phyloP scores from a whole-genome alignment of 129 eudicot species.

The Escallonia rubra region DNA sequence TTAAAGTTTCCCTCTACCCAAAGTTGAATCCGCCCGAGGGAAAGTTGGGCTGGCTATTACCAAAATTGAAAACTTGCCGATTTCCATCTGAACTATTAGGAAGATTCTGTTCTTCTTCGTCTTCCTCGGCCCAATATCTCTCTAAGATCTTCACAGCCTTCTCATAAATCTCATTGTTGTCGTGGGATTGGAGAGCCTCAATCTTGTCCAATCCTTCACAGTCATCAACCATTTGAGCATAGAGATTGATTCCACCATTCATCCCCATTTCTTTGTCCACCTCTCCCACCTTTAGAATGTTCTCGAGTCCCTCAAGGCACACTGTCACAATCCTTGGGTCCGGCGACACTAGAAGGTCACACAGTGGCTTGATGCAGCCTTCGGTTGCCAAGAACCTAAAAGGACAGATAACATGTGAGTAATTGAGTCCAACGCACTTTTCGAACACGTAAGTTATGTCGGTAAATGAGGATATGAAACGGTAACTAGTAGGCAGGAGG shows the following conservation, averaged over 20 bases:
- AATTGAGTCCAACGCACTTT: background rate
- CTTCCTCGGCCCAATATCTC: conserved; percentile 72
- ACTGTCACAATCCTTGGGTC: conserved; percentile 72
- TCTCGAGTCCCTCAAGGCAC: conserved; percentile 74
- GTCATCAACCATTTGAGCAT: conserved; percentile 65
- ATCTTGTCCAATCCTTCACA: conserved; percentile 70
- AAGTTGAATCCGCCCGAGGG: conserved; percentile 48
- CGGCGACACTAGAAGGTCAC: conserved; percentile 64
- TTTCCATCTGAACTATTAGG: conserved; percentile 4
- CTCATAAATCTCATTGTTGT: conserved; percentile 72
- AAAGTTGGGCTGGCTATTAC: conserved; percentile 25
- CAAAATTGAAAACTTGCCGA: conserved; percentile 29
- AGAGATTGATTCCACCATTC: conserved; percentile 47
- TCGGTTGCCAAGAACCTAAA: conserved; percentile 50
- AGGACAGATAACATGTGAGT: background rate
- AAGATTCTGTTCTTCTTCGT: conserved; percentile 39
- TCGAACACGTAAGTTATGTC: background rate
- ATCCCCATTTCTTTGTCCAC: conserved; percentile 52
- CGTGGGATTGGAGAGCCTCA: conserved; percentile 66
- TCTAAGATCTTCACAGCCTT: conserved; percentile 73
- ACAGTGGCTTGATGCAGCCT: conserved; percentile 77
- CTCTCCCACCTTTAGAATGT: conserved; percentile 69
- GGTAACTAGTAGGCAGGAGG: too few species aligned
- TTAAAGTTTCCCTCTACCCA: conserved; percentile 4
- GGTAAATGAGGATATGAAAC: background rate